Evolutionary conservation across 2,329 filamentous ascomycete species (phyloP).

Genomic region (Claviceps fusiformis): DNA sequence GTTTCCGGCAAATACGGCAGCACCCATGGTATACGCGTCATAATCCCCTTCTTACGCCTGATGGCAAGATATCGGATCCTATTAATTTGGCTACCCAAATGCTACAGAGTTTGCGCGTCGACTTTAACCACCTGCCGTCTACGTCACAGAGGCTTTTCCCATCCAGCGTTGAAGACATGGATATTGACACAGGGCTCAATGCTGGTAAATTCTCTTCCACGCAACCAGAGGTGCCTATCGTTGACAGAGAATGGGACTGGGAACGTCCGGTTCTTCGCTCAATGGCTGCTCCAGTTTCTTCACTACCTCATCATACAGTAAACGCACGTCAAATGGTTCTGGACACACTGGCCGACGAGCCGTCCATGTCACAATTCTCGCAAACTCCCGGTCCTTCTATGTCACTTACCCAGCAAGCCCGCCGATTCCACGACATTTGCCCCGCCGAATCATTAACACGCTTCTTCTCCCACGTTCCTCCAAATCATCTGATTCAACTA

Average conservation of each 20-base stretch:
- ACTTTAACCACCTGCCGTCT: slow-evolving; percentile 59
- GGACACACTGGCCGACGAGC: slow-evolving; percentile 68
- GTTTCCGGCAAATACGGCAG: slow-evolving; percentile 71
- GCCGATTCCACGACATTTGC: slow-evolving; percentile 79
- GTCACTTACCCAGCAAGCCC: slow-evolving; percentile 77
- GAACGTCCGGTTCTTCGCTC: slow-evolving; percentile 56
- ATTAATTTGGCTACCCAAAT: slow-evolving; percentile 84
- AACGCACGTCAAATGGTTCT: slow-evolving; percentile 30
- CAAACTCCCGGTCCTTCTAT: slow-evolving; percentile 64
- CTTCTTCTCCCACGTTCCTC: slow-evolving; percentile 75
- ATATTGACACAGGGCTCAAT: slow-evolving; percentile 44
- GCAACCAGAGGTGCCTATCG: slow-evolving; percentile 67
- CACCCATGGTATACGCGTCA: slow-evolving; percentile 89
- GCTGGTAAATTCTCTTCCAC: slow-evolving; percentile 55
- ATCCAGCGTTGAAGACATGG: slow-evolving; percentile 44
- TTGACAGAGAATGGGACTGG: slow-evolving; percentile 74
- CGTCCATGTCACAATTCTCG: slow-evolving; percentile 76
- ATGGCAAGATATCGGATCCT: slow-evolving; percentile 66
- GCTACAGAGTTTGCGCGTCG: slow-evolving; percentile 81
- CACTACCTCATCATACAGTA: slow-evolving; percentile 18
- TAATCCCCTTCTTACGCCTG: slow-evolving; percentile 61
- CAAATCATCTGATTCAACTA: slow-evolving; percentile 63
- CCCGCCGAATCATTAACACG: slow-evolving; percentile 77
- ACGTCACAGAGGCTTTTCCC: slow-evolving; percentile 26
- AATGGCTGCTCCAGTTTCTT: slow-evolving; percentile 26